These are phyloP conservation scores for Musa troglodytarum DNA, from an alignment of 176 grass and related monocot species.

Conservation along the genomic window DNA sequence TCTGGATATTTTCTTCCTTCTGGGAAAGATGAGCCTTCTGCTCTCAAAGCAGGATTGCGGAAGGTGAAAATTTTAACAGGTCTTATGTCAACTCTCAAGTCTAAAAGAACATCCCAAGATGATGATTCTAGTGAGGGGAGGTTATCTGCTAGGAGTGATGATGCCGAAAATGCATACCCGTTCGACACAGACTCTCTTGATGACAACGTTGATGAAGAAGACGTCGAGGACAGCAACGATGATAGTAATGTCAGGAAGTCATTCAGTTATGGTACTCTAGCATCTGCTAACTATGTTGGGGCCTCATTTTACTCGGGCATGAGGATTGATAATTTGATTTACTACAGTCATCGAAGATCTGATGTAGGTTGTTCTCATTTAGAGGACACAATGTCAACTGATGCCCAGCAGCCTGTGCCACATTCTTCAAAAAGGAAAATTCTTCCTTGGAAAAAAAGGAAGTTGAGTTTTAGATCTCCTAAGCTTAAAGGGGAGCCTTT, in stretches of 20 bases:
- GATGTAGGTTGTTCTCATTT: slow-evolving; percentile 28
- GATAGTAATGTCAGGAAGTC: slow-evolving; percentile 58
- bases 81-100: slow-evolving; percentile 45
- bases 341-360: slow-evolving; percentile 42
- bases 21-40: slow-evolving; percentile 61
- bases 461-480: slow-evolving; percentile 28
- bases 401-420: slow-evolving; percentile 23
- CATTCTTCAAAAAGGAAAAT: slow-evolving; percentile 43
- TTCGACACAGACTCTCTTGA: slow-evolving; percentile 72
- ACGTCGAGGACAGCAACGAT: slow-evolving; percentile 20
- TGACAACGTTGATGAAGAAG: slow-evolving; percentile 35
- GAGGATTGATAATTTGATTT: slow-evolving; percentile 65
- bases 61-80: slow-evolving; percentile 67
- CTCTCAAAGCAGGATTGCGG: slow-evolving; percentile 64
- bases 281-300: slow-evolving; percentile 60
- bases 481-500: slow-evolving; percentile 24
- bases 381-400: slow-evolving; percentile 30
- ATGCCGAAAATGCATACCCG: slow-evolving; percentile 34
- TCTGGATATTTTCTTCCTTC: slow-evolving; percentile 44
- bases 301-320: slow-evolving; percentile 45
- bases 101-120: slow-evolving; percentile 45
- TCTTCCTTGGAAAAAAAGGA: slow-evolving; percentile 78
- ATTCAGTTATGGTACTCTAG: slow-evolving; percentile 78
- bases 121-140: slow-evolving; percentile 56
- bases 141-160: slow-evolving; percentile 50